Base-by-base conservation (phyloP, 108 stramenopile species). In the Ochromonas danica region DNA sequence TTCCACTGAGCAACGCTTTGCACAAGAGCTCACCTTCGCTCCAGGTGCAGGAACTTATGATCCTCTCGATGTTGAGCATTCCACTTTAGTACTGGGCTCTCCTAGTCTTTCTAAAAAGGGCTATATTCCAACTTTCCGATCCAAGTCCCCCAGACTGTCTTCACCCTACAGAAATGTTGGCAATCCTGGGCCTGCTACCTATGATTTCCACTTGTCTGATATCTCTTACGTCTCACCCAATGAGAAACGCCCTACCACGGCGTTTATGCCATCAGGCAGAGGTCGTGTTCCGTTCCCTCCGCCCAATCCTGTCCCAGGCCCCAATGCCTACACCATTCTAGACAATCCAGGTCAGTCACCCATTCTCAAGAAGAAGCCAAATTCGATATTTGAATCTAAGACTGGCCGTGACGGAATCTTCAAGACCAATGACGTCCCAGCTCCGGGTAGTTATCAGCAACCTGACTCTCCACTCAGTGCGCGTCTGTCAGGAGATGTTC, bases 261-360 rank as follows among this genome's bases (percentile, higher is more conserved):
- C 63, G 25, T 67, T 67, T 36, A 33, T 36, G 6, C 31, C 63
- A 33, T 67, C 63, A 31, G 63, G 63, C 17, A 67, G 25, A 33
- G 63, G 63, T 35, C 63, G 63, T 14, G 63, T 67, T 36, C 63
- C 63, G 6, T 67, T 67, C 63, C 30, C 17, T 67, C 33, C 27
- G 3, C 63, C 63, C 10, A 28, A 67, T 6, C 63, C 63, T 22
- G 35, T 67, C 25, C 63, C 63, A 10, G 63, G 63, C 6, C 63
- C 63, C 35, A 31, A 22, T 67, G 27, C 17, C 25, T 67, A 67
- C 31, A 14, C 17, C 6, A 28, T 36, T 31, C 3, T 14, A 22
- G 17, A 67, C 6, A 33, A 67, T 25, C 63, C 63, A 36, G 63
- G 63, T 10, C 3, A 10, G 35, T 67, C 63, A 14, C 17, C 17